A percentile compares a stretch with the other conserved stretches of the same genome.
phyloP scores from a whole-genome alignment of 768 basidiomycete genomes.

The Dacryopinax primogenitus region DNA sequence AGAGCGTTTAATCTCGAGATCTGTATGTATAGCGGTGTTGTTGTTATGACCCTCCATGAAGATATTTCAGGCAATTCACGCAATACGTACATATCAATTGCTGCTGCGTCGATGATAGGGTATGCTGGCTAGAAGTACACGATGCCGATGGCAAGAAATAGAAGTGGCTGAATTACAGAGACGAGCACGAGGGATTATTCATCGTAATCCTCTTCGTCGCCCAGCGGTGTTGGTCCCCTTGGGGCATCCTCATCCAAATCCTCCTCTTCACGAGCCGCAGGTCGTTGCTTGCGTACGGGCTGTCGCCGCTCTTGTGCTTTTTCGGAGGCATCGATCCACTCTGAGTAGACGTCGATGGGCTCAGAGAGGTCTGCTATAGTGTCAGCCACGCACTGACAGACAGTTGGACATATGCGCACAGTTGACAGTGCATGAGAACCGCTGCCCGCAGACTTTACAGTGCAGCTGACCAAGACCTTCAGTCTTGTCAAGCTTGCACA shows the following conservation, averaged over 20 bases:
- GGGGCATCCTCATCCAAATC: background rate
- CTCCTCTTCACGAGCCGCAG: background rate
- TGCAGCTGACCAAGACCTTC: slow-evolving; percentile 69
- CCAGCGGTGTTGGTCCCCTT: background rate
- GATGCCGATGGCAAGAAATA: background rate
- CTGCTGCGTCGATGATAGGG: background rate
- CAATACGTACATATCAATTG: background rate
- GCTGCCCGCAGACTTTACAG: slow-evolving; percentile 75
- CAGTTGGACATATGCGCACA: slow-evolving; percentile 36
- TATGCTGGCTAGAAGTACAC: slow-evolving; percentile 1
- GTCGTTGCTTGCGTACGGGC: background rate
- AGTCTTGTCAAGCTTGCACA: slow-evolving; percentile 72
- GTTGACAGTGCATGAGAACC: slow-evolving; percentile 76
- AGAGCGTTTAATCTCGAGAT: background rate
- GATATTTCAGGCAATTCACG: background rate
- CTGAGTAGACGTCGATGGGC: slow-evolving; percentile 78
- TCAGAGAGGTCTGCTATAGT: slow-evolving; percentile 60
- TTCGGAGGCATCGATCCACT: slow-evolving; percentile 46
- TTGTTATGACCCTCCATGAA: background rate
- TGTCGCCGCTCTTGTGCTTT: background rate
- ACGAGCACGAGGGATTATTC: background rate
- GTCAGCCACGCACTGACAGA: background rate
- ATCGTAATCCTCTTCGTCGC: slow-evolving; percentile 5
- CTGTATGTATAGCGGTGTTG: background rate
- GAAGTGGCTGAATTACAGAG: background rate